A percentile compares a stretch with the other conserved stretches of the same genome.
phyloP scores from a whole-genome alignment of 176 grass and related monocot species.

The Juncus effusus region DNA sequence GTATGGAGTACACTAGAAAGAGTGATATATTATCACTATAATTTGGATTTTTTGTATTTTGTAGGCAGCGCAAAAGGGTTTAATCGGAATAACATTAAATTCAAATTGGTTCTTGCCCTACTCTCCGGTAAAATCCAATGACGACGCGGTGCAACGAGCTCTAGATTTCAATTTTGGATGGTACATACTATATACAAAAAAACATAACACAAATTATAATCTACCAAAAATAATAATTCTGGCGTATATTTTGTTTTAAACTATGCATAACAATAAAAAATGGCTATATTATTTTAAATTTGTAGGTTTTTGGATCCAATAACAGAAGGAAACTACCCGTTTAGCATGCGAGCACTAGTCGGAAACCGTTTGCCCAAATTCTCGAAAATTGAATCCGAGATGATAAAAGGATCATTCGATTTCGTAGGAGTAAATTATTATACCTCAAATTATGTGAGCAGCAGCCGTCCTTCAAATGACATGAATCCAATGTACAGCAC shows the following conservation, averaged over 20 bases:
- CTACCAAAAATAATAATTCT: background rate
- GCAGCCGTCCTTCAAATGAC: background rate
- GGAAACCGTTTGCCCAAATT: constrained; percentile 23
- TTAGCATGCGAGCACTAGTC: constrained; percentile 26
- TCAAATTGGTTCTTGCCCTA: constrained; percentile 50
- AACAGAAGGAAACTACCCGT: constrained; percentile 24
- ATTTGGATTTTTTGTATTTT: background rate
- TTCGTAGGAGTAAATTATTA: constrained; percentile 35
- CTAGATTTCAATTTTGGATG: constrained; percentile 70
- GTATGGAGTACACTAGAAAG: background rate
- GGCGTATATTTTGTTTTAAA: background rate
- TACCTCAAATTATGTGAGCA: constrained; percentile 15
- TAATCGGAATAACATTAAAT: constrained; percentile 50
- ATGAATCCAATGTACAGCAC: background rate
- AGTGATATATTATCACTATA: background rate
- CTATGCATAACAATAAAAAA: background rate
- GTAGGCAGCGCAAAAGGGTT: constrained; percentile 37
- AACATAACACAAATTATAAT: too few species aligned
- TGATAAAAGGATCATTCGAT: constrained; percentile 26
- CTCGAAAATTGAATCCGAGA: constrained; percentile 8
- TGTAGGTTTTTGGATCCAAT: constrained; percentile 37
- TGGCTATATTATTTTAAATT: background rate
- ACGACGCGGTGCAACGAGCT: constrained; percentile 34
- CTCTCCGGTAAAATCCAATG: constrained; percentile 35
- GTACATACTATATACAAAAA: constrained; percentile 12